These are phyloP conservation scores for Yarrowia sp. DNA, from an alignment of 805 yeast species.

Conservation along the genomic window DNA sequence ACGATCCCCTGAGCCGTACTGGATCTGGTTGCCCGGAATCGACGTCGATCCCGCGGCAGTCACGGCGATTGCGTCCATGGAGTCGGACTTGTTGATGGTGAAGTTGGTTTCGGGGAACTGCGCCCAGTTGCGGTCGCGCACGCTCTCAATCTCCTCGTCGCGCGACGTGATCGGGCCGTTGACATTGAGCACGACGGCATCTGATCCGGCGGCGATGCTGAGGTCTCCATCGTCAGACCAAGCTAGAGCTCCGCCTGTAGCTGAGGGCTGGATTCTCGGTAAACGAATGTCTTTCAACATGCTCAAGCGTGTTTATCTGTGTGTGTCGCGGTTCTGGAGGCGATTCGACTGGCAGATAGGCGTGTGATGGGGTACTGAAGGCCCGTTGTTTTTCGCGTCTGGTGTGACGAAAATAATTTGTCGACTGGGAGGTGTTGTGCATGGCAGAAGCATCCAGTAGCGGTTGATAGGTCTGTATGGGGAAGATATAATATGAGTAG, in stretches of 20 bases:
- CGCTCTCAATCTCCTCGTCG: constrained; percentile 22
- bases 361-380: too few relatives aligned
- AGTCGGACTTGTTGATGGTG: constrained; percentile 23
- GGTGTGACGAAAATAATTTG: constrained; percentile 11
- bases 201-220: constrained; percentile 8
- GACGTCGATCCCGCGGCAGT: background rate
- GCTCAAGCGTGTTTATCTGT: background rate
- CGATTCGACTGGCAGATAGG: too few relatives aligned
- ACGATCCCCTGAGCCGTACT: constrained; percentile 19
- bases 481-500: too few relatives aligned
- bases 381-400: constrained; percentile 9
- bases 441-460: background rate
- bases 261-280: constrained; percentile 7
- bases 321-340: background rate
- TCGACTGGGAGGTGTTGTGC: constrained; percentile 23
- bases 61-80: background rate
- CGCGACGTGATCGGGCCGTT: constrained; percentile 23
- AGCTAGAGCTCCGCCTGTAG: constrained; percentile 13
- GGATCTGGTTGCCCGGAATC: constrained; percentile 20
- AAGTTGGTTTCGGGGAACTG: constrained; percentile 23
- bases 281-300: constrained; percentile 24
- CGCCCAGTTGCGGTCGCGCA: constrained; percentile 24
- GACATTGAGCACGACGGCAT: constrained; percentile 4
- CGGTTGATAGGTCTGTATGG: too few relatives aligned
- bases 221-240: constrained; percentile 24